These are phyloP conservation scores for Trichophyton mentagrophytes DNA, from an alignment of 2,329 filamentous ascomycete species.

Conservation along the genomic window DNA sequence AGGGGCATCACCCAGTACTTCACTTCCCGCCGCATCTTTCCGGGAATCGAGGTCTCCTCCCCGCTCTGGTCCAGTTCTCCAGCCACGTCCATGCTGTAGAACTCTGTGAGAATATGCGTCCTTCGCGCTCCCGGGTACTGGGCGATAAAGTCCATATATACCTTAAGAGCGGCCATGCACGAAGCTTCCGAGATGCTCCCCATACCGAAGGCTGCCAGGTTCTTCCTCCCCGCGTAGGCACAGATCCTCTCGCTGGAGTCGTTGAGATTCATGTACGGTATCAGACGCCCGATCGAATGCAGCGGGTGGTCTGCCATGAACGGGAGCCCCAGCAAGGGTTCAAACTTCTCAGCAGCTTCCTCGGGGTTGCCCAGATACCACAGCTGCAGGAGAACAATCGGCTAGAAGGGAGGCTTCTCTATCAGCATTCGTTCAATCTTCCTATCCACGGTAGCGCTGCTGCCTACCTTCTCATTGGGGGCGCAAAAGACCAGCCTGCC, in stretches of 20 bases:
- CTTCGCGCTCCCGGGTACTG: not conserved
- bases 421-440: not conserved
- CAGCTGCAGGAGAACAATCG: not conserved
- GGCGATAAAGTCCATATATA: not conserved
- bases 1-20: constrained; percentile 8
- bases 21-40: not conserved
- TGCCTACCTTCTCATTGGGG: not conserved
- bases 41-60: not conserved
- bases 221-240: not conserved
- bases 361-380: constrained; percentile 4
- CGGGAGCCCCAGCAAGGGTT: not conserved
- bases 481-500: not conserved
- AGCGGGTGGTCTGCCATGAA: not conserved
- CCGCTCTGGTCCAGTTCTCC: not conserved
- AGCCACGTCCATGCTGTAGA: not conserved
- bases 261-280: constrained; percentile 5
- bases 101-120: not conserved
- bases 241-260: constrained; percentile 2
- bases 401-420: not conserved
- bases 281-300: not conserved
- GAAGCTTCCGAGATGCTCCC: not conserved
- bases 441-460: not conserved
- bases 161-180: not conserved
- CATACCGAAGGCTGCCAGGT: constrained; percentile 4
- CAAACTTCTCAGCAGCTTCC: not conserved